A percentile compares a stretch with the other conserved stretches of the same genome.
These are phyloP conservation scores for Aspergillus clavatus DNA, from an alignment of 2,329 filamentous ascomycete species.

Conservation along the genomic window DNA sequence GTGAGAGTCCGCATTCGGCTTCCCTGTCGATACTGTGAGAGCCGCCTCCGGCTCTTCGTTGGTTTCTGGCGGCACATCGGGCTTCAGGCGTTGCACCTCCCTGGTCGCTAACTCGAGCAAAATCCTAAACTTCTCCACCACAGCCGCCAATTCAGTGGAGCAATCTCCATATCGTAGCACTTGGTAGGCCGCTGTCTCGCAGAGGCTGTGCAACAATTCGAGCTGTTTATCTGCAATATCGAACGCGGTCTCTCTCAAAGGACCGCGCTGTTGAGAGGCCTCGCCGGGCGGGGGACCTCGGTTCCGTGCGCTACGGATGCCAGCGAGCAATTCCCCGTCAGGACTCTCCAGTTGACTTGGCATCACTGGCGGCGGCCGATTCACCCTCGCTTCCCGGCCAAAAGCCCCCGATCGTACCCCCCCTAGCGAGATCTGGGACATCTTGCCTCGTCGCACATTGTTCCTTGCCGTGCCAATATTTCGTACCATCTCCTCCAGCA, in stretches of 20 bases:
- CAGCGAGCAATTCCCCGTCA: slow-evolving; percentile 14
- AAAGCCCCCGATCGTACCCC: slow-evolving; percentile 20
- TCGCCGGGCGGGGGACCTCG: slow-evolving; percentile 4
- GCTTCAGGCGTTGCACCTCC: slow-evolving; percentile 54
- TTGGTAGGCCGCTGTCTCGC: slow-evolving; percentile 82
- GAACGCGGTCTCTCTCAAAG: slow-evolving; percentile 54
- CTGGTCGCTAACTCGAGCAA: slow-evolving; percentile 58
- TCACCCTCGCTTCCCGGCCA: slow-evolving; percentile 6
- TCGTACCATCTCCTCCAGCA: slow-evolving; percentile 77
- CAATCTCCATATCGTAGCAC: slow-evolving; percentile 86
- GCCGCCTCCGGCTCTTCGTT: slow-evolving; percentile 19
- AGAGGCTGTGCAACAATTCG: slow-evolving; percentile 73
- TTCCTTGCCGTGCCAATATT: slow-evolving; percentile 77
- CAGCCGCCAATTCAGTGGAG: slow-evolving; percentile 66
- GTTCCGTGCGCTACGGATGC: slow-evolving; percentile 26
- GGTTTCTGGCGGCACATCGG: slow-evolving; percentile 42
- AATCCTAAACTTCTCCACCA: slow-evolving; percentile 60
- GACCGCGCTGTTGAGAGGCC: slow-evolving; percentile 47
- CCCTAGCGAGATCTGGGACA: slow-evolving; percentile 37
- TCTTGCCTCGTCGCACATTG: slow-evolving; percentile 78
- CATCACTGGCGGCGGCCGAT: not conserved
- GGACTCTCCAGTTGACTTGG: not conserved
- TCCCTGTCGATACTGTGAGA: slow-evolving; percentile 3
- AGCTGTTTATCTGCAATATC: slow-evolving; percentile 73
- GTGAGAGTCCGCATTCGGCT: slow-evolving; percentile 11